Evolutionary conservation across 495 filamentous ascomycete genomes (phyloP).

Genomic region (Aspergillus kassunensis): DNA sequence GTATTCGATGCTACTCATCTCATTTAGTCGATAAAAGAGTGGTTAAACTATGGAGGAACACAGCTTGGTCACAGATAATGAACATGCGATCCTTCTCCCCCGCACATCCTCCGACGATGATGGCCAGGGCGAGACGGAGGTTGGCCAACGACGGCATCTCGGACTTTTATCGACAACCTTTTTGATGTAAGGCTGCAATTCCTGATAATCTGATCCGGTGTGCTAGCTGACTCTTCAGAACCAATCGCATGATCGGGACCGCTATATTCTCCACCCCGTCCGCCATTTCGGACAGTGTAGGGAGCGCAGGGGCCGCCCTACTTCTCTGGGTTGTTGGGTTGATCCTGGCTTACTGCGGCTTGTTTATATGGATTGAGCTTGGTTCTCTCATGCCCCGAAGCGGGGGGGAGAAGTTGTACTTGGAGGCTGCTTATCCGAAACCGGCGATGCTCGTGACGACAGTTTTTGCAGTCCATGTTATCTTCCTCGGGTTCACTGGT

Average conservation of each 20-base stretch:
- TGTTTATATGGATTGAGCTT: conserved; percentile 60
- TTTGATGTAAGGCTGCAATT: conserved; percentile 30
- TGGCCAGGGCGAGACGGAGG: background rate
- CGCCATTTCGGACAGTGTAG: conserved; percentile 55
- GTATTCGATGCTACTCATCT: background rate
- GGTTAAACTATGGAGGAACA: background rate
- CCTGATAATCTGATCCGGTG: too few relatives aligned
- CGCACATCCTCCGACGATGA: background rate
- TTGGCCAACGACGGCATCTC: background rate
- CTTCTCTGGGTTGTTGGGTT: conserved; percentile 60
- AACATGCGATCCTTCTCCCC: background rate
- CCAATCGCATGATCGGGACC: conserved; percentile 62
- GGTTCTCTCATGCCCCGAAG: conserved; percentile 65
- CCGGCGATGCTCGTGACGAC: conserved; percentile 62
- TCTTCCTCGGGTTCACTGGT: conserved; percentile 62
- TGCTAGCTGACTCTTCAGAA: too few relatives aligned
- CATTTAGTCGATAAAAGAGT: background rate
- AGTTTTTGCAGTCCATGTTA: conserved; percentile 58
- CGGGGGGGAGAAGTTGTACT: conserved; percentile 67
- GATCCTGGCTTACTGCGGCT: conserved; percentile 52
- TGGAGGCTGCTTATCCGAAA: conserved; percentile 64
- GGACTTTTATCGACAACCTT: conserved; percentile 29
- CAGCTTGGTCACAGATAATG: background rate
- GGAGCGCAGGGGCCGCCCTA: conserved; percentile 61
- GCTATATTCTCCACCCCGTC: conserved; percentile 71